Evolutionary conservation across 306 rosid species (phyloP).

Genomic region (Quercus agrifolia): DNA sequence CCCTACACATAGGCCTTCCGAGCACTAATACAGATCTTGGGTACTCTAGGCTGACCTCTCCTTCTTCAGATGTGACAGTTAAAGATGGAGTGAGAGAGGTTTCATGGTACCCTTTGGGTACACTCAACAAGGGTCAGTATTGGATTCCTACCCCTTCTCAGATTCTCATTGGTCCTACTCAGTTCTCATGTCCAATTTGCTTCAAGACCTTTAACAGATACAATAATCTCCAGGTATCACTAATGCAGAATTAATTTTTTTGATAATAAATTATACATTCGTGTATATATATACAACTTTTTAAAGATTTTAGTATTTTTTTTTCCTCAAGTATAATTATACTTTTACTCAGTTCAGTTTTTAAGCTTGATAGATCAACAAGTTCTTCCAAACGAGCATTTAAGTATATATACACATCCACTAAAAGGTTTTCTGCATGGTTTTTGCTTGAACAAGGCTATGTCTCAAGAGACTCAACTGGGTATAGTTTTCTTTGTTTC

Average conservation of each 20-base stretch:
- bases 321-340: no score
- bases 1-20: slow-evolving; percentile 67
- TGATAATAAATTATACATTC: no score
- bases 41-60: slow-evolving; percentile 17
- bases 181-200: slow-evolving; percentile 74
- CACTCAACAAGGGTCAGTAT: slow-evolving; percentile 54
- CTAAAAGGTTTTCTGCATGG: slow-evolving; percentile 14
- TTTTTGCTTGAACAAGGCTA: slow-evolving; percentile 20
- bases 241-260: no score
- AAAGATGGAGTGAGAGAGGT: slow-evolving; percentile 18
- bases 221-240: slow-evolving; percentile 78
- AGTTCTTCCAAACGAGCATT: no score
- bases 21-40: slow-evolving; percentile 34
- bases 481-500: slow-evolving; percentile 22
- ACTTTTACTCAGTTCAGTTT: no score
- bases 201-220: slow-evolving; percentile 81
- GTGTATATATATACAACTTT: no score
- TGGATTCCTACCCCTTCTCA: slow-evolving; percentile 92
- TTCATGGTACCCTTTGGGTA: slow-evolving; percentile 35
- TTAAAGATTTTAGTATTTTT: no score
- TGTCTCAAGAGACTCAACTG: slow-evolving; percentile 11
- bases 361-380: no score
- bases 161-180: slow-evolving; percentile 86
- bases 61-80: slow-evolving; percentile 17
- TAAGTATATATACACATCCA: not conserved